A percentile compares a stretch with the other conserved stretches of the same genome.
These are phyloP conservation scores for Pichia manshurica DNA, from an alignment of 805 yeast genomes.

Conservation along the genomic window DNA sequence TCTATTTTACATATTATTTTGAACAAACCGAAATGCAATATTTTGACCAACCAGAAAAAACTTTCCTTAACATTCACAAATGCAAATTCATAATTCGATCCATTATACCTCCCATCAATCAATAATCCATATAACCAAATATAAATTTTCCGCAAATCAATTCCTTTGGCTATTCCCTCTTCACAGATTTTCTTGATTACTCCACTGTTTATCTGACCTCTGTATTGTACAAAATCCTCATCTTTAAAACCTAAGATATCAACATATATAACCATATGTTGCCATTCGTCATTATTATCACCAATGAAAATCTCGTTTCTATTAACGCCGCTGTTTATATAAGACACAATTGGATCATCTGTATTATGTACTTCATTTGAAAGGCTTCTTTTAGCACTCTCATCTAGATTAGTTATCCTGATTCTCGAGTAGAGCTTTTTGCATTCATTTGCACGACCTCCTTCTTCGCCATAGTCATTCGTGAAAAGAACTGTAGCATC, in stretches of 20 bases:
- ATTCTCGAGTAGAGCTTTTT: no score
- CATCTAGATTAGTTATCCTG: no score
- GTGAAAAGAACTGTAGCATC: not conserved
- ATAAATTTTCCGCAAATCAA: not conserved
- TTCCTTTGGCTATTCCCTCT: not conserved
- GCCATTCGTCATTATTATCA: not conserved
- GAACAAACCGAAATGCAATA: constrained; percentile 10
- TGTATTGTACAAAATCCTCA: constrained; percentile 9
- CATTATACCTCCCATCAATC: constrained; percentile 4
- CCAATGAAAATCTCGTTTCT: not conserved
- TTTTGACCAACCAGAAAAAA: not conserved
- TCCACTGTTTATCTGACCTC: not conserved
- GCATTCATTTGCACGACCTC: not conserved
- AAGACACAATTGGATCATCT: no score
- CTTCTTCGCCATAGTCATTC: not conserved
- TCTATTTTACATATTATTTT: constrained; percentile 6
- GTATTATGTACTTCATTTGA: no score
- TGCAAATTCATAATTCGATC: constrained; percentile 1
- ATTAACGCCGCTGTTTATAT: not conserved
- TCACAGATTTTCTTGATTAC: not conserved
- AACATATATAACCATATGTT: not conserved
- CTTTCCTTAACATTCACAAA: not conserved
- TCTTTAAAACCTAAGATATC: constrained; percentile 4
- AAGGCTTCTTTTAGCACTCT: no score
- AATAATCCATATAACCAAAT: constrained; percentile 11